These are phyloP conservation scores for Trichoderma sp. DNA, from an alignment of 2,329 filamentous ascomycete species.

Conservation along the genomic window DNA sequence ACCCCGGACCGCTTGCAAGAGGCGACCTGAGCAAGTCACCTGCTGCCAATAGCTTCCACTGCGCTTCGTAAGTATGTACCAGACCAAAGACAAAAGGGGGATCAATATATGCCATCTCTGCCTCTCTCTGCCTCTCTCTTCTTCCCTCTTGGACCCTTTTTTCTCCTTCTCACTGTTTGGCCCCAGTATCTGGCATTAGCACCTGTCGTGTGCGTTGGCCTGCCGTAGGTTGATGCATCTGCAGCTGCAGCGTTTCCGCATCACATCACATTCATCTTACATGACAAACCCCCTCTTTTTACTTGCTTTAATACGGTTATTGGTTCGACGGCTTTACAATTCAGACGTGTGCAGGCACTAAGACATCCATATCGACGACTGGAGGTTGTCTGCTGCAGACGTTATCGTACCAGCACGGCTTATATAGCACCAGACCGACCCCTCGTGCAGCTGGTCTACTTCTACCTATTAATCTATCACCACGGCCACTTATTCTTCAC, in stretches of 20 bases:
- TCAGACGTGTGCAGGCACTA: background rate
- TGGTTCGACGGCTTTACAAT: background rate
- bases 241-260: background rate
- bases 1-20: background rate
- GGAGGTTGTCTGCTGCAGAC: background rate
- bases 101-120: background rate
- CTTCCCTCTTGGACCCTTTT: background rate
- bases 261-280: background rate
- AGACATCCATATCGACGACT: background rate
- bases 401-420: background rate
- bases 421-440: background rate
- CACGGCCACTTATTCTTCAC: background rate
- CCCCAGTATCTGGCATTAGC: background rate
- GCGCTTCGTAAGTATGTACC: background rate
- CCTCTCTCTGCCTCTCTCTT: background rate
- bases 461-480: background rate
- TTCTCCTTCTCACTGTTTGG: background rate
- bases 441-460: background rate
- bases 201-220: background rate
- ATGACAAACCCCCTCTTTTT: background rate
- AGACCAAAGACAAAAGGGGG: background rate
- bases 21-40: background rate
- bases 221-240: background rate
- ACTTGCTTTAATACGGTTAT: background rate
- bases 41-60: background rate